A percentile compares a stretch with the other conserved stretches of the same genome.
These are phyloP conservation scores for Trichoderma gracile DNA, from an alignment of 2,329 filamentous ascomycete species.

Conservation along the genomic window DNA sequence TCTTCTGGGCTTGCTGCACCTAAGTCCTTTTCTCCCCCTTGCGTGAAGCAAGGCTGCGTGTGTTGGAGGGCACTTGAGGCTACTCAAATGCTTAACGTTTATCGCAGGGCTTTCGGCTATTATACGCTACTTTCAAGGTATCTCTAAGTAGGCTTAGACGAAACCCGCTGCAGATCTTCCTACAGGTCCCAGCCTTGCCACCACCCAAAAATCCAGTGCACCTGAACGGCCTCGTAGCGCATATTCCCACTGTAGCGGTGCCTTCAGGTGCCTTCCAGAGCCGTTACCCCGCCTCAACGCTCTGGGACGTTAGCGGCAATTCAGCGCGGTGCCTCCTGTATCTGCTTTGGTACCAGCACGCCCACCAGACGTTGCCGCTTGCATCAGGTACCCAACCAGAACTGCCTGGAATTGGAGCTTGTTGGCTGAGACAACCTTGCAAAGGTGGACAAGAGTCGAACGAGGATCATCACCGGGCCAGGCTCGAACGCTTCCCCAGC, in stretches of 20 bases:
- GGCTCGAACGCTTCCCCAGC: not conserved
- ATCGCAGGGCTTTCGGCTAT: fast-evolving
- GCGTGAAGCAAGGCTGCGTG: constrained; percentile 16
- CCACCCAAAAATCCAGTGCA: not conserved
- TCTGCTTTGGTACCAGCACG: not conserved
- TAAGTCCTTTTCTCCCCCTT: constrained; percentile 5
- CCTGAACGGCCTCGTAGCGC: not conserved
- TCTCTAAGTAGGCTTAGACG: not conserved
- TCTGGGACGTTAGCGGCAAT: constrained; percentile 6
- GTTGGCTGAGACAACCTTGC: constrained; percentile 9
- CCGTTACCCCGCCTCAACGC: constrained; percentile 23
- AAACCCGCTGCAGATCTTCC: not conserved
- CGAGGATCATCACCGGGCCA: constrained; percentile 18
- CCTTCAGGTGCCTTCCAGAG: constrained; percentile 19
- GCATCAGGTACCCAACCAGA: not conserved
- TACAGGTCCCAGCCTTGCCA: constrained; percentile 8
- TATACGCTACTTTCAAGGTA: not conserved
- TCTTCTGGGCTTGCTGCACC: not conserved
- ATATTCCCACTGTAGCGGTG: not conserved
- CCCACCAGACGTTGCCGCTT: not conserved
- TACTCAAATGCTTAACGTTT: too few species aligned
- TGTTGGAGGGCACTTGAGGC: too few species aligned
- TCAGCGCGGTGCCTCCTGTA: constrained; percentile 12
- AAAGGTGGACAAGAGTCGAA: constrained; percentile 17
- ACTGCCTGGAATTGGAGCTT: constrained; percentile 13